A percentile compares a stretch with the other conserved stretches of the same genome.
phyloP scores from a whole-genome alignment of 805 yeast genomes.

The Wickerhamiella siamensis region DNA sequence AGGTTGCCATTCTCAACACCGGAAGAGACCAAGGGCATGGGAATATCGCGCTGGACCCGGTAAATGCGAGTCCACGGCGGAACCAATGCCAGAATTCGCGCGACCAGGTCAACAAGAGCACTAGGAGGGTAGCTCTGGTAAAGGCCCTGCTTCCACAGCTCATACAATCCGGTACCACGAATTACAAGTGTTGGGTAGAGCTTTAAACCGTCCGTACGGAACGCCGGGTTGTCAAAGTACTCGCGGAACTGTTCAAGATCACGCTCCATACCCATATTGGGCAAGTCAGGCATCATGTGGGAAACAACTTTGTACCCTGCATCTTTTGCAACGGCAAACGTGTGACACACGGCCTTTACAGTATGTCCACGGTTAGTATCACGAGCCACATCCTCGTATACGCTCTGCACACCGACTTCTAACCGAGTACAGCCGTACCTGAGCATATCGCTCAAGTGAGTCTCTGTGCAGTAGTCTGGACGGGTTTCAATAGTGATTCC shows the following conservation, averaged over 20 bases:
- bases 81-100: conserved; percentile 85
- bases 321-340: conserved; percentile 91
- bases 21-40: conserved; percentile 95
- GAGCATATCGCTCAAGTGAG: conserved; percentile 90
- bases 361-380: conserved; percentile 98
- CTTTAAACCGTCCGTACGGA: conserved; percentile 92
- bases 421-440: conserved; percentile 92
- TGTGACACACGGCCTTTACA: conserved; percentile 88
- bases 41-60: conserved; percentile 96
- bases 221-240: conserved; percentile 92
- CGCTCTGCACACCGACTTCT: conserved; percentile 94
- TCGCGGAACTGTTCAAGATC: conserved; percentile 92
- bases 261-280: conserved; percentile 97
- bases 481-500: conserved; percentile 97
- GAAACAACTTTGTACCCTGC: conserved; percentile 96
- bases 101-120: conserved; percentile 85
- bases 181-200: conserved; percentile 92
- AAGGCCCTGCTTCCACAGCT: conserved; percentile 91
- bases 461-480: conserved; percentile 95
- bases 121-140: conserved; percentile 92
- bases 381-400: conserved; percentile 95
- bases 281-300: conserved; percentile 99
- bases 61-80: conserved; percentile 99
- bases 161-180: conserved; percentile 93
- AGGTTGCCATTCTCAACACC: conserved; percentile 97